Evolutionary conservation across 2,329 filamentous ascomycete genomes (phyloP).

Genomic region (Davidsoniella virescens): DNA sequence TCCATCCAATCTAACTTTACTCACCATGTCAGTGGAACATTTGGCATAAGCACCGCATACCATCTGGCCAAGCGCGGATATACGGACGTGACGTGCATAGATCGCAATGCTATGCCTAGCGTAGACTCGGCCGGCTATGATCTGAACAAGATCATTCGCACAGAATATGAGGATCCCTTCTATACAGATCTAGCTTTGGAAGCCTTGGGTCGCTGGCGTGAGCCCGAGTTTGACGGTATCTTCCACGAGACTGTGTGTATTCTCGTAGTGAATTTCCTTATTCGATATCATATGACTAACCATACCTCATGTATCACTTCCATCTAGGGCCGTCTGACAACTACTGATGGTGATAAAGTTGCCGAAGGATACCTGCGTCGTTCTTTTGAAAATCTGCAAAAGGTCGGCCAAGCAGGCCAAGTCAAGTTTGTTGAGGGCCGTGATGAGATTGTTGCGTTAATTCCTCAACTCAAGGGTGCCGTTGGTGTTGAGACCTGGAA

Average conservation of each 20-base stretch:
- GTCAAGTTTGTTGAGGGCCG: conserved; percentile 9
- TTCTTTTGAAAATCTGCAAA: conserved; percentile 14
- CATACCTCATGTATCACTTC: background rate
- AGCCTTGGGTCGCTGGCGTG: conserved; percentile 11
- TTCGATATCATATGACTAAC: no score
- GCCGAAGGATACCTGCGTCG: conserved; percentile 13
- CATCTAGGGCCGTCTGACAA: conserved; percentile 12
- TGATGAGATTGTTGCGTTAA: background rate
- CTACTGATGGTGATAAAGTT: conserved; percentile 9
- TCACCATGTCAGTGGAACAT: conserved; percentile 15
- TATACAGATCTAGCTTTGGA: conserved; percentile 19
- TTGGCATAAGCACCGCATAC: conserved; percentile 22
- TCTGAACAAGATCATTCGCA: conserved; percentile 24
- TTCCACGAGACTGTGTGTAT: conserved; percentile 14
- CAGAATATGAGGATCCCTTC: conserved; percentile 21
- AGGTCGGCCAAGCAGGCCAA: conserved; percentile 17
- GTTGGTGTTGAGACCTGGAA: conserved; percentile 2
- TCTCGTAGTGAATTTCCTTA: background rate
- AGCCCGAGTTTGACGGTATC: conserved; percentile 10
- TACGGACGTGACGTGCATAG: conserved; percentile 13
- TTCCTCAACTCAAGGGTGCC: background rate
- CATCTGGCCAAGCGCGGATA: conserved; percentile 18
- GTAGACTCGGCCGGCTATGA: conserved; percentile 17
- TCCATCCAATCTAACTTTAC: background rate
- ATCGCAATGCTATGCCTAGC: conserved; percentile 12